Base-by-base conservation (phyloP, 225 moss, liverwort and hornwort species). In the Marchantia paleacea region DNA sequence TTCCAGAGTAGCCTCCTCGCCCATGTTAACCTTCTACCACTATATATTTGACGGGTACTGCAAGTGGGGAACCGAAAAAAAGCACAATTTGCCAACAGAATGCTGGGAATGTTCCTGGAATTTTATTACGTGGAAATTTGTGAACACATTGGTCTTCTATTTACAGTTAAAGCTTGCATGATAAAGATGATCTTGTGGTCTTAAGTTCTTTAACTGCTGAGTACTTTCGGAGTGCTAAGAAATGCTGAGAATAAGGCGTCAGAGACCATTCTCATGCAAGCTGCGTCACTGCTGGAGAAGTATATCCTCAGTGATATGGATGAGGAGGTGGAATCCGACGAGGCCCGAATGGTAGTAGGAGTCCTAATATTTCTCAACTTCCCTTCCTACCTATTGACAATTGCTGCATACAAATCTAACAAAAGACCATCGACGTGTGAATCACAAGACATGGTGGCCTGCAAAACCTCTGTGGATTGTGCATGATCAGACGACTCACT, bases 161-260 rank as follows among this genome's bases (percentile, higher is more conserved):
- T 22, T 75, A 20, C 30, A 63, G 9, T 54, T 5, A 11, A 80
- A 75, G 8, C 6, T 28, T 66, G 28, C 10, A 10, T 52, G 53
- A 12, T 52, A 70, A 10, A 28, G 12, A 25, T 66, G 30, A 0
- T 28, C 30, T 53, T 7, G 55, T 57, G 55, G 16, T 0, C 25
- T 39, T 39, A 39, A 39, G 39, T 74, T 9, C 72, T 83, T 93
- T 90, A 61, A 96, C 90, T 86, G 71, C 11, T 51, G 48, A 60
- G 70, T 82, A 96, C 88, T 72, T 97, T 89, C 28, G 95, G 93
- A 75, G 85, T 84, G 64, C 84, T 97, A 58, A 87, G 95, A 83
- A 83, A 82, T 47, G 88, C 87, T 10, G 95, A 97, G 78, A 83
- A 89, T 12, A 88, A 92, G 76, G 91, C 90, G 81, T 89, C 93